Evolutionary conservation across 805 yeast genomes (phyloP).

Genomic region (Saccharomycopsis olivae): DNA sequence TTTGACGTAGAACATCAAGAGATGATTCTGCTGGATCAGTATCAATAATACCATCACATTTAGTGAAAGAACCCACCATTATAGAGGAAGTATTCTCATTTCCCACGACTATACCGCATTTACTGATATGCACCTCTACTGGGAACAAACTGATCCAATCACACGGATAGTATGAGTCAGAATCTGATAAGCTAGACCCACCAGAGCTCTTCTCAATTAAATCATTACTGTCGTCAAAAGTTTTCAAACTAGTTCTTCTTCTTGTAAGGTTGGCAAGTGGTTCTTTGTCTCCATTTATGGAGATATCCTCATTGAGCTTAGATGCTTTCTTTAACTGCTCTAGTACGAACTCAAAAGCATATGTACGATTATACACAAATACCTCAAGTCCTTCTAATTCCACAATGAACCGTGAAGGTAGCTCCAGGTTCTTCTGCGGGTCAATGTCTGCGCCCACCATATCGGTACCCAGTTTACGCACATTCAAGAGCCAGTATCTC

Average conservation of each 20-base stretch:
- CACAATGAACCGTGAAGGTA: constrained; percentile 48
- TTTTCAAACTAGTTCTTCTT: constrained; percentile 13
- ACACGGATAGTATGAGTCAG: too few species aligned
- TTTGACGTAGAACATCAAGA: constrained; percentile 47
- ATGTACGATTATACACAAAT: constrained; percentile 70
- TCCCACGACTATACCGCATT: constrained; percentile 72
- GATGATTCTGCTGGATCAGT: constrained; percentile 31
- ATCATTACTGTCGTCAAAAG: neutral
- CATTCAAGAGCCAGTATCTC: constrained; percentile 72
- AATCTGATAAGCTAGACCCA: too few species aligned
- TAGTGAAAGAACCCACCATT: constrained; percentile 46
- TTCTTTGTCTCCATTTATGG: neutral
- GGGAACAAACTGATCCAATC: constrained; percentile 50
- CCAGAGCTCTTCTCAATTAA: neutral
- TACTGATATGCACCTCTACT: constrained; percentile 43
- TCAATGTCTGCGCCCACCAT: constrained; percentile 11
- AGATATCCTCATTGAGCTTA: neutral
- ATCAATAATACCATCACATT: constrained; percentile 50
- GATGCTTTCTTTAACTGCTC: constrained; percentile 25
- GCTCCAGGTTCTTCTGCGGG: constrained; percentile 30
- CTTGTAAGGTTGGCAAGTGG: constrained; percentile 19
- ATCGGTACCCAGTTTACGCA: constrained; percentile 23
- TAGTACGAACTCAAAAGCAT: constrained; percentile 61
- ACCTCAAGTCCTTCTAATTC: constrained; percentile 71
- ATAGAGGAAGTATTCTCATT: constrained; percentile 69